Evolutionary conservation across 768 basidiomycete genomes (phyloP).

Genomic region (Trametes punicea): DNA sequence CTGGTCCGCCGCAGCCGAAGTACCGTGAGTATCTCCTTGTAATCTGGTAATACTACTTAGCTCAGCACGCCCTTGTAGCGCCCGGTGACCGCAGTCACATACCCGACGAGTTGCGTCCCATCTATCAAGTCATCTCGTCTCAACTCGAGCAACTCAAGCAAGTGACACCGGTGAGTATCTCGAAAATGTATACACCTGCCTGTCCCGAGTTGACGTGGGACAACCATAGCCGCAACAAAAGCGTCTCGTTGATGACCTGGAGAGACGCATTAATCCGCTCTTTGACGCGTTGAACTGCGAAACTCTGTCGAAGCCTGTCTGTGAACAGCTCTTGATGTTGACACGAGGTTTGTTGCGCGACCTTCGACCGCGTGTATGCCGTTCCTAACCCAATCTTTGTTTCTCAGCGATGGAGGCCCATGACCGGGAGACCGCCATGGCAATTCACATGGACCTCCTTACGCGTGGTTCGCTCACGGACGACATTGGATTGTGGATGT

Average conservation of each 20-base stretch:
- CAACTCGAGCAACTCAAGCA: conserved; percentile 70
- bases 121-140: conserved; percentile 61
- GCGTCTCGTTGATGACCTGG: conserved; percentile 81
- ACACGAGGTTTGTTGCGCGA: conserved; percentile 56
- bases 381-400: background rate
- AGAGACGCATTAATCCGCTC: conserved; percentile 77
- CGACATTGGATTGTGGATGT: conserved; percentile 86
- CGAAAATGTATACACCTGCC: background rate
- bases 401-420: conserved; percentile 71
- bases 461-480: conserved; percentile 76
- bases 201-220: background rate
- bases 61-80: conserved; percentile 44
- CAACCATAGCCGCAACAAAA: conserved; percentile 68
- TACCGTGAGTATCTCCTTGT: conserved; percentile 46
- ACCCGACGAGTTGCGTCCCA: conserved; percentile 60
- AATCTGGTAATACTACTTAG: background rate
- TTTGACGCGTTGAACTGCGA: conserved; percentile 94
- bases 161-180: conserved; percentile 63
- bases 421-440: conserved; percentile 74
- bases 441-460: conserved; percentile 82
- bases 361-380: background rate
- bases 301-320: conserved; percentile 65
- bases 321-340: conserved; percentile 69
- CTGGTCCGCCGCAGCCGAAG: conserved; percentile 45
- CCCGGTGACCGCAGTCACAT: conserved; percentile 93